Percentiles rank a stretch among this genome's conserved stretches.
These are phyloP conservation scores for Lactifluus pinguis DNA, from an alignment of 768 basidiomycete genomes.

Conservation along the genomic window DNA sequence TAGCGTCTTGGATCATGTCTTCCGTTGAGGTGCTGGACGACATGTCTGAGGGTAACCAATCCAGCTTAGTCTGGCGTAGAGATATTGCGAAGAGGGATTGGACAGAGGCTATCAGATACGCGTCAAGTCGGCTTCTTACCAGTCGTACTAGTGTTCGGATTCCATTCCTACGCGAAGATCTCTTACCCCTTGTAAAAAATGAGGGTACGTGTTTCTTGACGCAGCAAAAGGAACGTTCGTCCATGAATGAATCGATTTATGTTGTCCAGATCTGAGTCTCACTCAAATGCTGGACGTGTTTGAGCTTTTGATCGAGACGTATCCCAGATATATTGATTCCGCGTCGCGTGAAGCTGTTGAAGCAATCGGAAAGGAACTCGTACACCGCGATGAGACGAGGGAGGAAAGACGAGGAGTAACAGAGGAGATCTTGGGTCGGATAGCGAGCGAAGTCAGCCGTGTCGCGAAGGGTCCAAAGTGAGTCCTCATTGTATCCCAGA, in stretches of 20 bases:
- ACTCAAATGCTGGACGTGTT: conserved; percentile 63
- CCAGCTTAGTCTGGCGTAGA: conserved; percentile 38
- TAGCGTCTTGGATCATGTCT: conserved; percentile 54
- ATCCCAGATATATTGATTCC: conserved; percentile 69
- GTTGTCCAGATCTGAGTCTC: conserved; percentile 43
- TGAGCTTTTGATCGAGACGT: conserved; percentile 61
- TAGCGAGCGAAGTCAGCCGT: conserved; percentile 54
- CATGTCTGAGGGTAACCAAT: conserved; percentile 26
- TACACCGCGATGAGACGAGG: conserved; percentile 51
- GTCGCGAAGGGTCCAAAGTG: conserved; percentile 54
- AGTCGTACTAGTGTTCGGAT: conserved; percentile 46
- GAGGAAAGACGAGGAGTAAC: conserved; percentile 48
- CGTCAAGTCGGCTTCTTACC: conserved; percentile 40
- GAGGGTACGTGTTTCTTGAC: conserved; percentile 37
- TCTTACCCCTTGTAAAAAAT: conserved; percentile 47
- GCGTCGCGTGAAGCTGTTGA: conserved; percentile 66
- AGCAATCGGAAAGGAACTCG: conserved; percentile 51
- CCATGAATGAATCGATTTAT: background rate
- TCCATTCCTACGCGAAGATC: conserved; percentile 54
- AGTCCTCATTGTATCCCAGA: conserved; percentile 20
- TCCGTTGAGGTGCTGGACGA: conserved; percentile 28
- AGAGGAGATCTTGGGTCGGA: conserved; percentile 71
- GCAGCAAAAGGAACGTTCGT: background rate
- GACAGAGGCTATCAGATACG: conserved; percentile 44
- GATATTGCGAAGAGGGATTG: conserved; percentile 48